Evolutionary conservation across 2,329 filamentous ascomycete species (phyloP).

Genomic region (Sclerotinia spermophila): DNA sequence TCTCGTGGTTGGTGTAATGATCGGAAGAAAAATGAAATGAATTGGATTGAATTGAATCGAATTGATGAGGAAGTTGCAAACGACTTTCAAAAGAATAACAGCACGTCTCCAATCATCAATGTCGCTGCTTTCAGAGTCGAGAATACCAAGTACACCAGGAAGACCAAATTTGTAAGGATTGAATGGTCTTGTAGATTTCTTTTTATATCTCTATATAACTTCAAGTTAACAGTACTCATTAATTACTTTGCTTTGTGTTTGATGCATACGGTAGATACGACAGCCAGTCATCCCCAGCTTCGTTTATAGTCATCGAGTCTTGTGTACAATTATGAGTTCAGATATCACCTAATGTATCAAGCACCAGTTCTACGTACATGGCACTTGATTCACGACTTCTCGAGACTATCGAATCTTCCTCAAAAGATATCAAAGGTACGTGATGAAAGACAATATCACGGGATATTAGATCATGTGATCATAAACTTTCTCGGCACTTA

Average conservation of each 20-base stretch:
- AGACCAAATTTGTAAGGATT: neutral
- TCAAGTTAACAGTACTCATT: neutral
- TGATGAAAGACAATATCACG: too few relatives aligned
- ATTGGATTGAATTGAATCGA: too few relatives aligned
- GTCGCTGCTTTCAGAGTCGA: neutral
- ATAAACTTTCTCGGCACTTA: neutral
- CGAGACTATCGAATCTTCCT: neutral
- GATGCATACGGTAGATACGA: neutral
- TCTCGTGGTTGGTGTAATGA: neutral
- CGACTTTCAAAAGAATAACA: neutral
- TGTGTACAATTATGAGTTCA: neutral
- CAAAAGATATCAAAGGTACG: neutral
- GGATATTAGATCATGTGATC: neutral
- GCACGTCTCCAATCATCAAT: neutral
- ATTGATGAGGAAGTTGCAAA: conserved; percentile 3
- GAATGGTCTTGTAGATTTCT: neutral
- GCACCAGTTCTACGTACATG: neutral
- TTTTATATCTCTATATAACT: neutral
- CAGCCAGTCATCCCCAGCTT: neutral
- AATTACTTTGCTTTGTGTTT: neutral
- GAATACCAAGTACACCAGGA: neutral
- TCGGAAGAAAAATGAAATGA: neutral
- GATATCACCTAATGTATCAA: neutral
- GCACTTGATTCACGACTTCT: neutral
- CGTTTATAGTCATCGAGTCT: neutral